These are phyloP conservation scores for Metarhizium humberi DNA, from an alignment of 2,329 filamentous ascomycete genomes.

Conservation along the genomic window DNA sequence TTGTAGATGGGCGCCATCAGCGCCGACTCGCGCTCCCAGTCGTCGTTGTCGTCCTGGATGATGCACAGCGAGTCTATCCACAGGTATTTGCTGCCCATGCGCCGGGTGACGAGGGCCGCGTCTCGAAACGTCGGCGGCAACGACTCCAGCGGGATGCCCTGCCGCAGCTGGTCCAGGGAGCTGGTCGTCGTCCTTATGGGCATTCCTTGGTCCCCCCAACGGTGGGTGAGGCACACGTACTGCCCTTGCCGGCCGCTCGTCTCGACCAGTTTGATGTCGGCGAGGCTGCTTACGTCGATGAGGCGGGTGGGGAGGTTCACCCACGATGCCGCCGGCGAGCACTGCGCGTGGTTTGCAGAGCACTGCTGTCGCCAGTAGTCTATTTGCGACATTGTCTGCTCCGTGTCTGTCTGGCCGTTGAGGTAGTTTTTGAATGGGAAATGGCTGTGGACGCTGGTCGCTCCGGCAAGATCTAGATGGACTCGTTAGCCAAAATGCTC, in stretches of 20 bases:
- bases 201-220: neutral
- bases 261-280: neutral
- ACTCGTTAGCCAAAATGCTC: too few species aligned
- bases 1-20: slow-evolving; percentile 11
- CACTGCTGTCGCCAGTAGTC: neutral
- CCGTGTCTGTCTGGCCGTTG: neutral
- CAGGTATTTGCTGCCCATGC: slow-evolving; percentile 10
- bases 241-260: neutral
- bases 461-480: neutral
- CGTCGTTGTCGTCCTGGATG: slow-evolving; percentile 12
- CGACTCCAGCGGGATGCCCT: neutral
- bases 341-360: neutral
- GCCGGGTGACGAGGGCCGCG: slow-evolving; percentile 7
- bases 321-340: neutral
- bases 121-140: slow-evolving; percentile 6
- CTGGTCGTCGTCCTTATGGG: neutral
- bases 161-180: neutral
- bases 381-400: neutral
- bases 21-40: slow-evolving; percentile 9
- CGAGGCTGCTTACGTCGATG: neutral
- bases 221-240: neutral
- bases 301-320: neutral
- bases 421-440: neutral
- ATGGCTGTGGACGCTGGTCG: neutral
- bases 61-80: slow-evolving; percentile 20